Conservation (phyloP, 192 early-diverging fungal genomes). For the Paraglomus occultum region DNA sequence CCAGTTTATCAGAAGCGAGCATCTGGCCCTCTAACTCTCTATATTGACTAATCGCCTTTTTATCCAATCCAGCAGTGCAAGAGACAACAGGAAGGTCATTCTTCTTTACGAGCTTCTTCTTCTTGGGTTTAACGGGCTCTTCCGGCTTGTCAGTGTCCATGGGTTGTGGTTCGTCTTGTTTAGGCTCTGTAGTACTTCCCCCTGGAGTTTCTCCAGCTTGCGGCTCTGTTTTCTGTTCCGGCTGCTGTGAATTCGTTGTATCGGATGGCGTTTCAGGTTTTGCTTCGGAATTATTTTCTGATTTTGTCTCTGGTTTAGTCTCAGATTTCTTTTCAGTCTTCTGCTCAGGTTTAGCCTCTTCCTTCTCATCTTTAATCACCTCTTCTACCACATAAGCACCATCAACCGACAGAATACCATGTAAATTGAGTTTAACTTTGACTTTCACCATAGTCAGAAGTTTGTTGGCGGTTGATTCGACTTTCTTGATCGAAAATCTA, state of each 20-base stretch:
- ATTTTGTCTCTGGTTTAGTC: constrained; percentile 24
- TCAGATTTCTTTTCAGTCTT: constrained; percentile 54
- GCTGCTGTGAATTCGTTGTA: no score
- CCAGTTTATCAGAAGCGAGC: constrained; percentile 79
- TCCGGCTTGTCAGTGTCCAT: constrained; percentile 20
- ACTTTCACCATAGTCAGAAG: constrained; percentile 84
- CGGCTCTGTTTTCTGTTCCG: no score
- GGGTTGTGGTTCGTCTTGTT: constrained; percentile 1
- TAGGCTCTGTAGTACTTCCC: constrained; percentile 16
- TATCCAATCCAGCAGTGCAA: constrained; percentile 58
- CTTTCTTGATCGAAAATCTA: constrained; percentile 81
- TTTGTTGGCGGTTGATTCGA: constrained; percentile 60
- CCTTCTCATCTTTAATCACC: constrained; percentile 75
- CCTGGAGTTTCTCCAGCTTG: no score
- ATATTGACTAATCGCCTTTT: constrained; percentile 58
- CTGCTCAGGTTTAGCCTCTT: constrained; percentile 54
- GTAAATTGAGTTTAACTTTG: constrained; percentile 85
- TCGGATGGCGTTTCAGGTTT: neutral
- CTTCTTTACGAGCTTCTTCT: constrained; percentile 90
- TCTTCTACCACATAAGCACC: constrained; percentile 89
- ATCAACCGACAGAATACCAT: constrained; percentile 79
- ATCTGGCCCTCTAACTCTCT: constrained; percentile 84
- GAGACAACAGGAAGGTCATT: constrained; percentile 74
- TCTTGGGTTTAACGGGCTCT: constrained; percentile 67
- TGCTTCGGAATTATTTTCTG: constrained; percentile 33